Evolutionary conservation across 371 early-diverging fungal species (phyloP).

Genomic region (Lichtheimia corymbifera): DNA sequence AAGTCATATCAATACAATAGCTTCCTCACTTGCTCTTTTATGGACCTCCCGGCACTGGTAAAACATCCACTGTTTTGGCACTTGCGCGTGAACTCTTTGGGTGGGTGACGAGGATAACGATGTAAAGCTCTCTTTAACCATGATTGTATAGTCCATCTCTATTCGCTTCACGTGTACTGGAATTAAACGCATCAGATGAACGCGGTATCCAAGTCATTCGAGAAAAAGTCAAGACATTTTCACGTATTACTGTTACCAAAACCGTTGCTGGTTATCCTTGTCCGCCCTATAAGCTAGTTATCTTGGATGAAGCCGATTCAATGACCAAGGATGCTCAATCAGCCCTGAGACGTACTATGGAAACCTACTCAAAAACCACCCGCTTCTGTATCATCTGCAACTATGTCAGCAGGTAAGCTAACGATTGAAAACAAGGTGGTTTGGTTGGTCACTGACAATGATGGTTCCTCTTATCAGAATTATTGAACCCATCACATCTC

Average conservation of each 20-base stretch:
- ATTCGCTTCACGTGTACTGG: constrained; percentile 83
- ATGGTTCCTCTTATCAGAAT: constrained; percentile 53
- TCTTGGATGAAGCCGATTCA: constrained; percentile 99
- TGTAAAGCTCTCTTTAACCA: too few species aligned
- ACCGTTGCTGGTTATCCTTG: constrained; percentile 52
- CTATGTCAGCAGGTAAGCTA: constrained; percentile 83
- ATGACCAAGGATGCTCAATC: constrained; percentile 99
- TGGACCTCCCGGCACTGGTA: constrained; percentile 99
- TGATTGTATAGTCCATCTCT: constrained; percentile 64
- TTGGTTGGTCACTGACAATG: too few species aligned
- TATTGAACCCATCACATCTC: constrained; percentile 93
- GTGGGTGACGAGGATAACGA: background rate
- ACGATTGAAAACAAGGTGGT: background rate
- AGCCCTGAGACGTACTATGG: constrained; percentile 98
- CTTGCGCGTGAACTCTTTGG: constrained; percentile 85
- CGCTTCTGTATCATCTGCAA: constrained; percentile 99
- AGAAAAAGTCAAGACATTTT: constrained; percentile 97
- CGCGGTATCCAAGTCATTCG: constrained; percentile 97
- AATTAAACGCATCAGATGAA: constrained; percentile 99
- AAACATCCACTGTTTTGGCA: constrained; percentile 97
- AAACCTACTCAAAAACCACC: constrained; percentile 93
- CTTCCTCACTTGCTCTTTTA: constrained; percentile 98
- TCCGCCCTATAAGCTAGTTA: constrained; percentile 95
- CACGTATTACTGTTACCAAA: constrained; percentile 67
- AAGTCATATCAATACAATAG: constrained; percentile 38